A percentile compares a stretch with the other conserved stretches of the same genome.
These are phyloP conservation scores for Stenocarpella maydis DNA, from an alignment of 2,329 filamentous ascomycete species.

Conservation along the genomic window DNA sequence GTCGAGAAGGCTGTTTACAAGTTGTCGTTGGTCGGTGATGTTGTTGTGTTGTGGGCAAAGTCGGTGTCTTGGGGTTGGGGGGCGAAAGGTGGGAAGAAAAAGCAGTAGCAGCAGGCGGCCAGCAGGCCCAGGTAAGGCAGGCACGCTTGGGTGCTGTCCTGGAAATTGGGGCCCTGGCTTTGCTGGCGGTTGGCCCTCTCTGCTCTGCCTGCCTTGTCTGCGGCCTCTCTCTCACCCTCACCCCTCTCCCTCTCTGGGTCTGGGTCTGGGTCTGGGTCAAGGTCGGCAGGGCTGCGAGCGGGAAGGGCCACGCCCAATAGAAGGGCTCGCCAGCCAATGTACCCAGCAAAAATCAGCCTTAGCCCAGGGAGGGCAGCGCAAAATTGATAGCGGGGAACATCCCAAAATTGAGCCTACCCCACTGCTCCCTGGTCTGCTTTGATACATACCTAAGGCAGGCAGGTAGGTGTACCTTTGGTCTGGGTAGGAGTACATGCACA, in stretches of 20 bases:
- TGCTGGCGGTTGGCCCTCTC: not conserved
- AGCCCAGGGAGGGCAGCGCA: constrained; percentile 19
- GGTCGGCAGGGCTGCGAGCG: constrained; percentile 21
- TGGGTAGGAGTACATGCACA: too few species aligned
- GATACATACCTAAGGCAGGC: too few species aligned
- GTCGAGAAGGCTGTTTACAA: constrained; percentile 32
- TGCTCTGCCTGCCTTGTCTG: too few species aligned
- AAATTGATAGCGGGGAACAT: constrained; percentile 34
- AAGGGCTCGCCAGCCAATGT: constrained; percentile 22
- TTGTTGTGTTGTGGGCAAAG: constrained; percentile 34
- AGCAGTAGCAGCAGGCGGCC: constrained; percentile 23
- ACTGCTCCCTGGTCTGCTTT: constrained; percentile 16
- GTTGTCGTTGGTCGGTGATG: constrained; percentile 32
- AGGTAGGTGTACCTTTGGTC: too few species aligned
- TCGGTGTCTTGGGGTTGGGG: constrained; percentile 25
- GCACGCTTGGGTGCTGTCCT: constrained; percentile 22
- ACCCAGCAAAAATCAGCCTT: constrained; percentile 28
- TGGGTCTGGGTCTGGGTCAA: constrained; percentile 3
- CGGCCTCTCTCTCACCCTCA: too few species aligned
- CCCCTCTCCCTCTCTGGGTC: not conserved
- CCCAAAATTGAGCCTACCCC: constrained; percentile 31
- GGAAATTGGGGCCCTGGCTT: not conserved
- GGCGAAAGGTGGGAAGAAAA: constrained; percentile 33
- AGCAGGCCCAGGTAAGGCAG: constrained; percentile 22
- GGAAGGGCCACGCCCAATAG: constrained; percentile 16